phyloP scores from a whole-genome alignment of 1,139 yeast species.

The Saccharomycopsis phalli region DNA sequence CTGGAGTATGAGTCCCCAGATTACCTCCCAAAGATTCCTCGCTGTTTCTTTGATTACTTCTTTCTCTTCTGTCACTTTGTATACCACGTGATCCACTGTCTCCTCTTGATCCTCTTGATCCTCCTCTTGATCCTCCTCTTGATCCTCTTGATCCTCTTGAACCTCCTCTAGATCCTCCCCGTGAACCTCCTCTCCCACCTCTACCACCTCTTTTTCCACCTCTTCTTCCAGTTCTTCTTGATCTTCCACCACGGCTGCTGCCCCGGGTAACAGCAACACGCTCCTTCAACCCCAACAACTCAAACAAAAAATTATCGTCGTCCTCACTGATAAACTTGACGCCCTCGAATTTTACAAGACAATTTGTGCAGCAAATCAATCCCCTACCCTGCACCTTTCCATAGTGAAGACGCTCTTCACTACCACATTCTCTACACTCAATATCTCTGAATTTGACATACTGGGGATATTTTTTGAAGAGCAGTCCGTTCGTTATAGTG shows the following conservation, averaged over 20 bases:
- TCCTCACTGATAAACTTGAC: conserved; percentile 35
- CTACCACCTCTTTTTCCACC: conserved; percentile 27
- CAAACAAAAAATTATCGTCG: conserved; percentile 40
- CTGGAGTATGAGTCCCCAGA: neutral
- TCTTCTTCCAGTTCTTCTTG: conserved; percentile 26
- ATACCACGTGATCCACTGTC: conserved; percentile 4
- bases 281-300: conserved; percentile 44
- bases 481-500: conserved; percentile 45
- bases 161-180: conserved; percentile 27
- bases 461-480: conserved; percentile 39
- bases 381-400: conserved; percentile 23
- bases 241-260: conserved; percentile 22
- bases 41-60: conserved; percentile 5
- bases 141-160: conserved; percentile 25
- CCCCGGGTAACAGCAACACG: conserved; percentile 6
- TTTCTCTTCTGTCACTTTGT: neutral
- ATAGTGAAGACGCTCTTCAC: conserved; percentile 35
- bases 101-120: conserved; percentile 22
- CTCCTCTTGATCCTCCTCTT: conserved; percentile 3
- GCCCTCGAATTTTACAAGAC: conserved; percentile 29
- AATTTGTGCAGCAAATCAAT: conserved; percentile 34
- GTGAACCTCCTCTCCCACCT: conserved; percentile 25
- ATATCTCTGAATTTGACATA: conserved; percentile 44
- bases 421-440: conserved; percentile 37
- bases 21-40: conserved; percentile 4